These are phyloP conservation scores for Cytospora mali DNA, from an alignment of 2,329 filamentous ascomycete genomes.

Conservation along the genomic window DNA sequence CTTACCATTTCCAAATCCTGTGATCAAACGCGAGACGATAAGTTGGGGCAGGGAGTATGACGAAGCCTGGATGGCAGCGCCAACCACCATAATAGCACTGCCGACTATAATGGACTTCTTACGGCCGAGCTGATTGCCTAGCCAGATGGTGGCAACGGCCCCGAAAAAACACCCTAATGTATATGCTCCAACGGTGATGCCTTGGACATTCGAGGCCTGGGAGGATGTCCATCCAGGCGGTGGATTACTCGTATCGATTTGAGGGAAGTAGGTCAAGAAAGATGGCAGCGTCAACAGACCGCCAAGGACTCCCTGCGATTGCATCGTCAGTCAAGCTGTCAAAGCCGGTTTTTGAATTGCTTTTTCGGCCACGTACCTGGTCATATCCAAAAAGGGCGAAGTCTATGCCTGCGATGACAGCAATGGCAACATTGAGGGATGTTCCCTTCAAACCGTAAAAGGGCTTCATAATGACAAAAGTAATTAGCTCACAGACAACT, in stretches of 20 bases:
- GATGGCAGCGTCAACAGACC: conserved; percentile 21
- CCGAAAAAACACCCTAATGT: conserved; percentile 30
- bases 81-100: conserved; percentile 27
- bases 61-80: conserved; percentile 24
- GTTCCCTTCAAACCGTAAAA: conserved; percentile 28
- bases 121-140: conserved; percentile 27
- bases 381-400: conserved; percentile 30
- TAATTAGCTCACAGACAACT: too few species aligned
- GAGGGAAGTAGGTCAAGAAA: conserved; percentile 25
- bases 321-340: not conserved
- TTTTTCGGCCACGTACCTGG: conserved; percentile 8
- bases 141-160: conserved; percentile 27
- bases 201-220: conserved; percentile 27
- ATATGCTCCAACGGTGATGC: conserved; percentile 29
- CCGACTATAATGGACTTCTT: conserved; percentile 26
- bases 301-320: conserved; percentile 14
- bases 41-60: conserved; percentile 26
- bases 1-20: conserved; percentile 24
- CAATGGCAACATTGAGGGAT: conserved; percentile 27
- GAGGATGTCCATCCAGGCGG: conserved; percentile 23
- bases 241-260: conserved; percentile 24
- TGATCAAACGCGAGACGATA: conserved; percentile 26
- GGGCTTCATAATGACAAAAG: conserved; percentile 17
- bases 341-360: not conserved
- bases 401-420: conserved; percentile 27